Evolutionary conservation across 805 yeast genomes (phyloP), one percentile per base, ranked within the genome.

Genomic region (Hanseniaspora occidentalis): DNA sequence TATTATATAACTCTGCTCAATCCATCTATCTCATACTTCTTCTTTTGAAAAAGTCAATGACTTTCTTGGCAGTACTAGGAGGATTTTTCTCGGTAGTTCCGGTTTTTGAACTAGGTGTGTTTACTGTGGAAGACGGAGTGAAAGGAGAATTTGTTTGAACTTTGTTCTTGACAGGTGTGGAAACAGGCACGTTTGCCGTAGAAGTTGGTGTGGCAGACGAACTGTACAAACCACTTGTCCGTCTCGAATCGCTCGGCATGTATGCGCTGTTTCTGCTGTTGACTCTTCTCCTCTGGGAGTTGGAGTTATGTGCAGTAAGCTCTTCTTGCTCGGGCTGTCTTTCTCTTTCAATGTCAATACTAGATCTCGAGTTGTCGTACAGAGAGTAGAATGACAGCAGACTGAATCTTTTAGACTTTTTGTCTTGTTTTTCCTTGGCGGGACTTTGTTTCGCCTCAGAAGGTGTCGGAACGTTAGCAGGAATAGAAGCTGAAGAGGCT

Each of bases 31-130:
- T 51, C 59, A 64, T 56, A 47, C 70, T 74, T 60, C 84, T 72
- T 60, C 88, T 70, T 54, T 79, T 79, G 65, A 80, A 79, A 56
- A 80, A 80, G 56, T 79, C 88, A 70, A 80, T 74, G 8, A 80
- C 86, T 50, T 75, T 76, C 53, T 77, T 75, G 4, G 92, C 85
- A 2, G 92, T 79, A 37, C 86, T 77, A 17, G 77, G 75, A 48
- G 77, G 84, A 48, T 71, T 75, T 41, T 50, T n/a, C n/a, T n/a
- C n/a, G 55, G 18, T 49, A 43, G 39, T 49, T 54, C 35, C 42
- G 23, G 27, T 16, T 13, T 36, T 20, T 10, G 35, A 24, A 17
- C 20, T 17, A 17, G 42, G 13, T 6, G 10, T 14, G 22, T 18
- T 25, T n/a, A n/a, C n/a, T n/a, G n/a, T n/a, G n/a, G n/a, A n/a